Evolutionary conservation across 2,329 filamentous ascomycete species (phyloP), one percentile per base, ranked within the genome.

Genomic region (Clarireedia homoeocarpa): DNA sequence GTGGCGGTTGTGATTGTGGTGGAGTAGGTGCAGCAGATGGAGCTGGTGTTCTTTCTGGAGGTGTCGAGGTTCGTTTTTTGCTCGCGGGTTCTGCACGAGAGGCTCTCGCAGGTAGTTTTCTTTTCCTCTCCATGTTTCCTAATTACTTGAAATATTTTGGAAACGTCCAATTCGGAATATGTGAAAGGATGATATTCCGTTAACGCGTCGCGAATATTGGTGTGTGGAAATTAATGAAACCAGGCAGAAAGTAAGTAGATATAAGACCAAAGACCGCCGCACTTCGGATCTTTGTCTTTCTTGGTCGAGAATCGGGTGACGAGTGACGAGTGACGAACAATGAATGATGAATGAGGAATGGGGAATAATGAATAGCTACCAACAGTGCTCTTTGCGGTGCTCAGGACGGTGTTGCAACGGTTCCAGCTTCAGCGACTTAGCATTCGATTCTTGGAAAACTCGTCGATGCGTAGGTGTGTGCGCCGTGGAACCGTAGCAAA

Each of bases 41-140:
- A 42, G 71, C 69, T 27, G 78, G 75, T 51, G 81, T 79, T 55
- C 72, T 70, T 20, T 80, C 77, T 57, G 79, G 78, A 55, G 82
- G 77, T 17, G 79, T 82, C 26, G 76, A 70, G 51, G 59, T 81
- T 62, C 82, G 76, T 67, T 80, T 83, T 73, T 85, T 86, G 53
- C 77, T 74, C 53, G 75, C 76, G 57, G 80, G 76, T 62, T 86
- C 83, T 57, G 38, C 38, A 62, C 83, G 77, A 62, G 83, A 80
- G 46, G 81, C 80, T 67, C 83, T 78, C 44, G 83, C 76, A 23
- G 83, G 82, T 59, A 85, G 72, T 72, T 84, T 86, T 67, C 83
- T 77, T 73, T 85, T 85, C 69, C 74, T 79, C 73, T 86, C 83
- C 82, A 85, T 85, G 12, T 42, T 55, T n/a, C 10, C 27, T 30